Base-by-base conservation (phyloP, 106 monocot genomes). In the Acorus gramineus region DNA sequence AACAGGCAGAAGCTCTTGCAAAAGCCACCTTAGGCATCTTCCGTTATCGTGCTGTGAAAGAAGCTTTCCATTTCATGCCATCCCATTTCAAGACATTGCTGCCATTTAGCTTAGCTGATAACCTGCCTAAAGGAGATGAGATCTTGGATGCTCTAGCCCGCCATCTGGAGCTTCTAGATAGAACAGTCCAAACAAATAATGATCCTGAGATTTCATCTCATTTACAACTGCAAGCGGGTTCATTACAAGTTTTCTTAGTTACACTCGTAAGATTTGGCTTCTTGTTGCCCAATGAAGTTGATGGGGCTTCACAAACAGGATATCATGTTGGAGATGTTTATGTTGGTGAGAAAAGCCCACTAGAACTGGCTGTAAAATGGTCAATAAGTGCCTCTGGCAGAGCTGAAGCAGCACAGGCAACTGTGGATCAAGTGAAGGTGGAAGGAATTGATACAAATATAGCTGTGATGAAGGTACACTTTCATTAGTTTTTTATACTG, bases 51-150 rank as follows among this genome's bases (percentile, higher is more conserved):
- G 80, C 86, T 57, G 53, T 87, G 50, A 96, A 85, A 73, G 87
- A 96, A 49, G 87, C 76, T 47, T 91, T 96, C 47, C 82, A 85
- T 77, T 59, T 85, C 44, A 64, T 71, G 14, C 91, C 96, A 10
- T 78, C 87, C 42, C 80, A 78, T 57, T 80, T 83, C 63, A 96
- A 79, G 68, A 80, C 82, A 5, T 71, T 76, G 59, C 87, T 96
- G 53, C 66, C 82, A 59, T 96, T 96, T 69, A 87, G 78, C 73
- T 81, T 96, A 59, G 72, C 87, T 56, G 96, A 96, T 72, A 87
- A 85, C 70, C 77, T 96, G 59, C 90, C 90, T 55, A 96, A 87
- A 72, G 95, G 96, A 67, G 96, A 96, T 54, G 85, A 80, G 53
- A 91, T 96, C 50, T 74, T 96, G 72, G 82, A 85, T 47, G 86